These are phyloP conservation scores for Kwoniella newhampshirensis DNA, from an alignment of 768 basidiomycete genomes.

Conservation along the genomic window DNA sequence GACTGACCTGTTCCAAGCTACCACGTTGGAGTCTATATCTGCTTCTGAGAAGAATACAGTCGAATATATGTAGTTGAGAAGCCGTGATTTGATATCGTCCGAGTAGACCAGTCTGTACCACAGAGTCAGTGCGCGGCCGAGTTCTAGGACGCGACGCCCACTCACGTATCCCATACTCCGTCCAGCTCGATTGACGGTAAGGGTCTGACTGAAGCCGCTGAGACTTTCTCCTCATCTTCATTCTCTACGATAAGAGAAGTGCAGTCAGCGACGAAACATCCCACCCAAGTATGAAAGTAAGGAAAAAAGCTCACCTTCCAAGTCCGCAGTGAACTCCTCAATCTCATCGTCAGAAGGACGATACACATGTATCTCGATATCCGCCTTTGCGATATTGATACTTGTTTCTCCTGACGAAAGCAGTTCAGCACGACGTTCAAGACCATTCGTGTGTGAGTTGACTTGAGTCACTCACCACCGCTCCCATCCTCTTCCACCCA, in stretches of 20 bases:
- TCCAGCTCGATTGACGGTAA: slow-evolving; percentile 81
- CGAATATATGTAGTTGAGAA: slow-evolving; percentile 92
- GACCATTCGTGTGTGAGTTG: not conserved
- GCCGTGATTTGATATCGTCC: slow-evolving; percentile 74
- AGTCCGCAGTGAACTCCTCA: slow-evolving; percentile 63
- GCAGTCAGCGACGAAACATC: not conserved
- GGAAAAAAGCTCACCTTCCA: slow-evolving; percentile 35
- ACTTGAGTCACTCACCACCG: slow-evolving; percentile 42
- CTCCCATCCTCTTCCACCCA: slow-evolving; percentile 60
- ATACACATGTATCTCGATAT: slow-evolving; percentile 82
- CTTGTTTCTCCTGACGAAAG: not conserved
- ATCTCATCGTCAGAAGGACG: slow-evolving; percentile 67
- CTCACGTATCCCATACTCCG: slow-evolving; percentile 72
- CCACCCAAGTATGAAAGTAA: no score
- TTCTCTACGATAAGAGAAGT: slow-evolving; percentile 49
- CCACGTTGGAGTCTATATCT: slow-evolving; percentile 65
- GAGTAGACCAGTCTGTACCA: slow-evolving; percentile 73
- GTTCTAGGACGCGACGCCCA: not conserved
- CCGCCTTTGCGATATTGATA: slow-evolving; percentile 12
- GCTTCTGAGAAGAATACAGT: slow-evolving; percentile 84
- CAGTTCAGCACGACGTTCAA: no score
- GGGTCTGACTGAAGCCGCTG: slow-evolving; percentile 85
- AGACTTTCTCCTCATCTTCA: slow-evolving; percentile 69
- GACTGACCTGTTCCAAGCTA: slow-evolving; percentile 82
- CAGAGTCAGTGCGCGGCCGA: no score